A percentile compares a stretch with the other conserved stretches of the same genome.
Conservation (phyloP, 2,329 filamentous ascomycete species). For the Fusarium nurragi region DNA sequence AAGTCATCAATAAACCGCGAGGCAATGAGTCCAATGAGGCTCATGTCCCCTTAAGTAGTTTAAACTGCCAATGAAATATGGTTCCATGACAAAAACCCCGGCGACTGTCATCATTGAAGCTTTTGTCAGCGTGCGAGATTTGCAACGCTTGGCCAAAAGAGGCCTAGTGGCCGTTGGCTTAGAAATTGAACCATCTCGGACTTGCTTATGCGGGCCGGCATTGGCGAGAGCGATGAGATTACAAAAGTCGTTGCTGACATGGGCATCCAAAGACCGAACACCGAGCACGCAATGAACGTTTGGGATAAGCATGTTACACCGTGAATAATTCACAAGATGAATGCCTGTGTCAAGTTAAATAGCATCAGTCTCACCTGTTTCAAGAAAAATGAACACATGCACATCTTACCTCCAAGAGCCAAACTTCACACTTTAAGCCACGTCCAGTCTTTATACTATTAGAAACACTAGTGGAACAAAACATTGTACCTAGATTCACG, state of each 20-base stretch:
- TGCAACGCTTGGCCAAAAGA: background rate
- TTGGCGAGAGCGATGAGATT: constrained; percentile 2
- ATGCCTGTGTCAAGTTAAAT: background rate
- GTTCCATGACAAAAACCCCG: background rate
- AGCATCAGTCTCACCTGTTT: background rate
- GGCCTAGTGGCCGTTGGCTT: constrained; percentile 15
- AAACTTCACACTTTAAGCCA: too few relatives aligned
- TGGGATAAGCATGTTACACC: background rate
- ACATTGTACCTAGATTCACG: background rate
- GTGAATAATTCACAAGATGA: background rate
- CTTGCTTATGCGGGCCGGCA: constrained; percentile 3
- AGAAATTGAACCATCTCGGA: constrained; percentile 13
- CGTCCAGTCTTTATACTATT: background rate
- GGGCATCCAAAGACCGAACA: constrained; percentile 16
- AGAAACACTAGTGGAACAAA: background rate
- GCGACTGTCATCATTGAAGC: background rate
- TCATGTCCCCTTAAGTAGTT: background rate
- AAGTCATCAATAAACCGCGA: background rate
- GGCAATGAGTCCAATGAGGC: background rate
- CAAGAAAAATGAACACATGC: background rate
- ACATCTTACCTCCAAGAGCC: background rate
- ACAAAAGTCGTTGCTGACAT: constrained; percentile 19
- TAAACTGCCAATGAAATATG: background rate
- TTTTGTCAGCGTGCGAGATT: constrained; percentile 23
- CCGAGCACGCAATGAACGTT: constrained; percentile 4